Base-by-base conservation (phyloP, 768 basidiomycete genomes). In the Obba rivulosa region DNA sequence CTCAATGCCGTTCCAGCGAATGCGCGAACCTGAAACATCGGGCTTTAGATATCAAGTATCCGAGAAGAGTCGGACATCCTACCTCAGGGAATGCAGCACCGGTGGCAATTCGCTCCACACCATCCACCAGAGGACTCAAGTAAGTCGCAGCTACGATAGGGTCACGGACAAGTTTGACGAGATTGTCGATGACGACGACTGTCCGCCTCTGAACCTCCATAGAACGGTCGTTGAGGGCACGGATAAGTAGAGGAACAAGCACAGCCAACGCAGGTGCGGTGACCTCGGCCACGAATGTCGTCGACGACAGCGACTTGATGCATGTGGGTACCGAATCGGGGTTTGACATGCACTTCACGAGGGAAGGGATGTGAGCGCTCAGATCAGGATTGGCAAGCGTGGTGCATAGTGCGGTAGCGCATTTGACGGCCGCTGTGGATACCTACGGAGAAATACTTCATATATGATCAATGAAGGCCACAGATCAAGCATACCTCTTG, bases 251-350 rank as follows among this genome's bases (percentile, higher is more conserved):
- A 7, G 95, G 95, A 7, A 94, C 92, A 48, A 98, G 81, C 55
- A 98, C 92, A 14, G 95, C 95, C 24, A 98, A 79, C 10, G 94
- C 92, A n/a, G 95, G 94, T 0, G 92, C 83, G 20, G 87, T 96
- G 57, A 98, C 92, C 70, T 98, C 95, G 45, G 94, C 89, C 50
- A 98, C 95, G 56, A 97, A 98, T 14, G 95, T 97, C 16, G 92
- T 92, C 53, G 83, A 90, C 3, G 94, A 95, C 10, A 98, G 77
- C 17, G 91, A 81, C 72, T 98, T 98, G 78, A 97, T 92, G 58
- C 92, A 95, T 24, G 83, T 82, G 4, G 93, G 81, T 14, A 96
- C 93, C 23, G 88, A 76, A 51, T 85, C 81, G 2, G 95, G 90
- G 60, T 91, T 81, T 41, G 86, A 79, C 94, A 98, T 98, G 68